phyloP scores from a whole-genome alignment of 495 filamentous ascomycete species.

The Annulohypoxylon moriforme region DNA sequence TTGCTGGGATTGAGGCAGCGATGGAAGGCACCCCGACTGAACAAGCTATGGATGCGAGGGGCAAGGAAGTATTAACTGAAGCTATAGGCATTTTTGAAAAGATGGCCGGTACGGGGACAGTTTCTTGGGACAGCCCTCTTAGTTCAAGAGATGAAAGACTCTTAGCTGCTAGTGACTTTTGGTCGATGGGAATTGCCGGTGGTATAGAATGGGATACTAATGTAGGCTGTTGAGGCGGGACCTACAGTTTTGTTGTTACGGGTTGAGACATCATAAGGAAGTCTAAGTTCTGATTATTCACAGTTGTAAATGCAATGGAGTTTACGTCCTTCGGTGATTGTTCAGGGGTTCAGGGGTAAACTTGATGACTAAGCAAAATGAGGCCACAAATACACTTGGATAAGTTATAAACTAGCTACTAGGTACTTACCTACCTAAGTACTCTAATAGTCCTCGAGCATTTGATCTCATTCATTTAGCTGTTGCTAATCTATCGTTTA shows the following conservation, averaged over 20 bases:
- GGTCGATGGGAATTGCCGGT: conserved; percentile 24
- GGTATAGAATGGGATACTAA: conserved; percentile 25
- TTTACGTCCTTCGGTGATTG: too few species aligned
- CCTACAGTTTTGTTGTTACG: neutral
- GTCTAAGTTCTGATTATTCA: too few species aligned
- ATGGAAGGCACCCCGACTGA: conserved; percentile 16
- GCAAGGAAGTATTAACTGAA: conserved; percentile 1
- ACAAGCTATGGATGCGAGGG: conserved; percentile 22
- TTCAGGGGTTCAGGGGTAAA: too few species aligned
- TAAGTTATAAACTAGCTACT: too few species aligned
- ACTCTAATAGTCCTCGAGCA: too few species aligned
- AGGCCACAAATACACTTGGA: too few species aligned
- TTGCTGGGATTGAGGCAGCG: conserved; percentile 57
- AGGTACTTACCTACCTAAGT: too few species aligned
- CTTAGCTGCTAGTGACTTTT: conserved; percentile 17
- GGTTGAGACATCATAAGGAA: too few species aligned
- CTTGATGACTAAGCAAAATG: too few species aligned
- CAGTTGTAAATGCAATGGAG: too few species aligned
- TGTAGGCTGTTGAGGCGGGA: neutral
- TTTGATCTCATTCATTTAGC: too few species aligned
- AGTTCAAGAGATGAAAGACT: conserved; percentile 5
- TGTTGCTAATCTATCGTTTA: too few species aligned
- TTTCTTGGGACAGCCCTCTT: neutral
- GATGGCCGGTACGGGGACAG: conserved; percentile 1
- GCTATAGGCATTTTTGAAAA: conserved; percentile 7